Percentiles rank a stretch among this genome's conserved stretches.
Conservation (phyloP, 2,329 filamentous ascomycete species). For the Fusarium equiseti region DNA sequence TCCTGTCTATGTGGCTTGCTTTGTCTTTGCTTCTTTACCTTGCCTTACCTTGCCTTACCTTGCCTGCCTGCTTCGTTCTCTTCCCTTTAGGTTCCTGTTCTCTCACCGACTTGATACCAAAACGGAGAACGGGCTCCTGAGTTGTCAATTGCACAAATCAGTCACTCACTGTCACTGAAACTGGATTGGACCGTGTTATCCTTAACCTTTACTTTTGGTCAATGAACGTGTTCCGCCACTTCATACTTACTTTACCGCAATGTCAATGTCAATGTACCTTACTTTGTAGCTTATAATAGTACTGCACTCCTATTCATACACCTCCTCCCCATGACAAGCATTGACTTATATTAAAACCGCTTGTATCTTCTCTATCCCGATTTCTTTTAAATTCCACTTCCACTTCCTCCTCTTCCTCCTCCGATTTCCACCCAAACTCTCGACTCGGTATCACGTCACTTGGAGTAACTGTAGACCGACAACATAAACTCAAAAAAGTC, state of each 20-base stretch:
- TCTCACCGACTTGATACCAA: slow-evolving; percentile 53
- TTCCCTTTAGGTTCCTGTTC: slow-evolving; percentile 26
- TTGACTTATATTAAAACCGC: slow-evolving; percentile 23
- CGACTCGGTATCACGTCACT: slow-evolving; percentile 21
- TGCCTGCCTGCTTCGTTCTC: slow-evolving; percentile 4
- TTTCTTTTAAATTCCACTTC: slow-evolving; percentile 1
- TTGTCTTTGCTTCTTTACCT: slow-evolving; percentile 32
- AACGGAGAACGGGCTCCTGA: slow-evolving; percentile 38
- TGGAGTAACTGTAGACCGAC: slow-evolving; percentile 22
- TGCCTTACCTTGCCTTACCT: not conserved
- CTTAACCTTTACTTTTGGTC: slow-evolving; percentile 3
- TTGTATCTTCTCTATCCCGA: slow-evolving; percentile 23
- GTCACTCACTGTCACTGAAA: slow-evolving; percentile 15
- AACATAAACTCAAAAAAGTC: slow-evolving; percentile 28
- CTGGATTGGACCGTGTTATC: slow-evolving; percentile 8
- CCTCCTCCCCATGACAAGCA: slow-evolving; percentile 17
- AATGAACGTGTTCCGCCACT: slow-evolving; percentile 35
- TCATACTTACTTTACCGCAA: slow-evolving; percentile 4
- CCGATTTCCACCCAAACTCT: not conserved
- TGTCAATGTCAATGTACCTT: not conserved
- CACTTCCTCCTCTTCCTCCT: slow-evolving; percentile 4
- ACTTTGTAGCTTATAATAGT: slow-evolving; percentile 6
- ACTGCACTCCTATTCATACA: not conserved
- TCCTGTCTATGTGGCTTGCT: slow-evolving; percentile 17
- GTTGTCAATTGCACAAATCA: slow-evolving; percentile 38